Base-by-base conservation (phyloP, 495 filamentous ascomycete species). In the Monascus purpureus region DNA sequence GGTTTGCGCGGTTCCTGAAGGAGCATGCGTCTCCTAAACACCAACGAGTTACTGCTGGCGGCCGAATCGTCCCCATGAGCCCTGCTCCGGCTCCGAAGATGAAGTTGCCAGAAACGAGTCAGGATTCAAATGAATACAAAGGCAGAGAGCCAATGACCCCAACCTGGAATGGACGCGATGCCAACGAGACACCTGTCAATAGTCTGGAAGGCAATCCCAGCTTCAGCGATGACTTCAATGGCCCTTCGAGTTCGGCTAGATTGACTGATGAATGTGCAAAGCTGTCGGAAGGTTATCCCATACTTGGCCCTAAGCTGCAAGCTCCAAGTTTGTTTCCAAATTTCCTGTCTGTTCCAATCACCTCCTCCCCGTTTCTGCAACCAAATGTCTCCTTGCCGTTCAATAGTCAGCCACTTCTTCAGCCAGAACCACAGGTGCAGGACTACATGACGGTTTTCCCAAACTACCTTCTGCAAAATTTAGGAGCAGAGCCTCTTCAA, bases 1-100 rank as follows among this genome's bases (percentile, higher is more conserved):
- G 65, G 0, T 69, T 71, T 40, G 54, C 47, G 18, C 57, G 52
- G 12, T 71, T 79, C 23, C 52, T 77, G 13, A 69, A 68, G 46
- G 57, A 69, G 34, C 72, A 77, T 42, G 61, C 67, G 1, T 74
- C 73, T 14, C 72, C 74, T 4, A 68, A 57, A 11, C 65, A 70
- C 28, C 58, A 77, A 31, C 65, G 73, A 23, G 74, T 79, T 28
- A 77, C 73, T 25, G 74, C 74, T 34, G 73, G 72, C 12, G 74
- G 74, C n/a, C 65, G 62, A 20, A 69, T 79, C 26, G 70, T 79
- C 12, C 70, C 73, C 3, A 68, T 63, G 49, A 43, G 47, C 9
- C 45, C 41, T 16, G 32, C 42, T 12, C 42, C 53, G 27, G 35
- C 42, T 34, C 60, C 50, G 8, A 57, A 57, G 36, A 50, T 56